These are phyloP conservation scores for Aspergillus taichungensis DNA, from an alignment of 495 filamentous ascomycete genomes.

Conservation along the genomic window DNA sequence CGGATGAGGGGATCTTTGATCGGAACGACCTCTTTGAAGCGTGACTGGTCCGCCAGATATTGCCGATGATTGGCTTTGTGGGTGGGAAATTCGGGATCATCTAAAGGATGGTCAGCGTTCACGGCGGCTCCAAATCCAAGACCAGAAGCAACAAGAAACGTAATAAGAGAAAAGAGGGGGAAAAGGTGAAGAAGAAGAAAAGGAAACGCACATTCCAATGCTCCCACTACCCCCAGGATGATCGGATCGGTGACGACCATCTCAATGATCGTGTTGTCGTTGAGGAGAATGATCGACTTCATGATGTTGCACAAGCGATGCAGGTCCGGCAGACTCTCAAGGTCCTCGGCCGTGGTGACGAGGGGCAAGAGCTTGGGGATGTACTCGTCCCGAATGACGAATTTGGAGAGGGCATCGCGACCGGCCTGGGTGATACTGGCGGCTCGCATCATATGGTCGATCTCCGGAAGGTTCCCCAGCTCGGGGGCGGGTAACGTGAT, in stretches of 20 bases:
- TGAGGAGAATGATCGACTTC: conserved; percentile 90
- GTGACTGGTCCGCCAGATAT: conserved; percentile 78
- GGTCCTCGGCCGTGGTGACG: conserved; percentile 78
- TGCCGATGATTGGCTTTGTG: conserved; percentile 97
- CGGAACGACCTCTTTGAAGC: conserved; percentile 92
- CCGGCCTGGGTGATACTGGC: conserved; percentile 65
- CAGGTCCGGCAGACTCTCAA: conserved; percentile 76
- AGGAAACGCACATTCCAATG: conserved; percentile 67
- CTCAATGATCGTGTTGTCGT: conserved; percentile 91
- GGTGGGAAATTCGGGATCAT: conserved; percentile 96
- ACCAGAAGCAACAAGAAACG: too few species aligned
- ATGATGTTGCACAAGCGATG: conserved; percentile 95
- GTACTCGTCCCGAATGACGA: conserved; percentile 75
- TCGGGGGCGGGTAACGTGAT: conserved; percentile 70
- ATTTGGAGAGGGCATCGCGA: conserved; percentile 83
- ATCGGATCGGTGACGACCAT: conserved; percentile 82
- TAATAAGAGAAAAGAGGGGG: too few species aligned
- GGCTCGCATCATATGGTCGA: conserved; percentile 70
- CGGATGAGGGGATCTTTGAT: conserved; percentile 74
- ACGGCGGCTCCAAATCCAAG: not conserved
- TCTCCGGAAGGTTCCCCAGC: conserved; percentile 69
- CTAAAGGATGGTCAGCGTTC: conserved; percentile 26
- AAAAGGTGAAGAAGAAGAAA: not conserved
- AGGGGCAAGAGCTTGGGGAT: conserved; percentile 80
- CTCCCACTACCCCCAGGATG: conserved; percentile 88